Base-by-base conservation (phyloP, 192 early-diverging fungal species). In the Podila minutissima region DNA sequence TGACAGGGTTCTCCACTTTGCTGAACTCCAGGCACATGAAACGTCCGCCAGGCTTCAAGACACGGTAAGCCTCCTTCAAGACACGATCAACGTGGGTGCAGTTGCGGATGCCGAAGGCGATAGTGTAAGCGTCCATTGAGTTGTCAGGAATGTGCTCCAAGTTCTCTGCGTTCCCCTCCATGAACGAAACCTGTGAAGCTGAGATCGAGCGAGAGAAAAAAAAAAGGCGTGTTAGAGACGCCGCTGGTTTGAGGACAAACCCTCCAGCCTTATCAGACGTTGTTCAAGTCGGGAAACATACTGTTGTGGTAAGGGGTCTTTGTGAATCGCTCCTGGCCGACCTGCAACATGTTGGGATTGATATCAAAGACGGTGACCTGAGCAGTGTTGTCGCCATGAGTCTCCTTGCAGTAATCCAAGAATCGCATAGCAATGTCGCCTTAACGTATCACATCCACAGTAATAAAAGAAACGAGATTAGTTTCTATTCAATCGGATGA, bases 91-190 rank as follows among this genome's bases (percentile, higher is more conserved):
- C 87, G 67, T 97, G 93, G 2, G 98, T 98, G 84, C 95, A 97
- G 84, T 99, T 99, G 71, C 97, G 91, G 72, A 99, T 99, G 24
- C 98, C 98, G 86, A 98, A 98, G 28, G 98, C 96, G 66, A 99
- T 99, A 4, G 97, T 96, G 78, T 97, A 99, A 2, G 92, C 93
- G 78, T 99, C 98, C 59, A 95, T 90, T 15, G 92, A 92, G 33
- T 91, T 88, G 74, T 92, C 90, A 7, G 91, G 86, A 51, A 98
- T 90, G 33, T 87, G 82, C 20, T 84, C 89, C 59, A 99, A 85
- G 33, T 92, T 82, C 83, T 99, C 97, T 15, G 97, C 97, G 72
- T 99, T 97, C 33, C 95, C 95, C 20, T 93, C 93, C 46, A 89
- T 83, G 75, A 96, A 97, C 4, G 77, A 72, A 10, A 95, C 88